Base-by-base conservation (phyloP, 352 stramenopile genomes). In the Saprolegnia diclina region DNA sequence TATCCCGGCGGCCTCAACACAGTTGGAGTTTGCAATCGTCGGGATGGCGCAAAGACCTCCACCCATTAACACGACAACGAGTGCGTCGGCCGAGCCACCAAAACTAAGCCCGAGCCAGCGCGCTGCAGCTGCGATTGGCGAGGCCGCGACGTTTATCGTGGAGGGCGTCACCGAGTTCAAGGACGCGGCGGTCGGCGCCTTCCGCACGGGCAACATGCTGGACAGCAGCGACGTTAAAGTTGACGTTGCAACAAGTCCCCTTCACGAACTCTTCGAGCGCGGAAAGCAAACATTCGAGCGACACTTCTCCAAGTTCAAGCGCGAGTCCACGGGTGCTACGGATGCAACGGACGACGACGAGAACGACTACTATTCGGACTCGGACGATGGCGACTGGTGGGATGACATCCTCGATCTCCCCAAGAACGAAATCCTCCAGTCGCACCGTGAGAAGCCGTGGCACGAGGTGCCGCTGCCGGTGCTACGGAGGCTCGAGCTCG, bases 371-470 rank as follows among this genome's bases (percentile, higher is more conserved):
- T 69, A 52, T 3, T 69, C 63, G 45, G 53, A 52, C 13, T 29
- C 62, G n/a, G 63, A 69, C 19, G 63, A 69, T 13, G 63, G 61
- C n/a, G 63, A 69, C 13, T 19, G 22, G 29, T 66, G 57, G 57
- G 46, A 56, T 6, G 63, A n/a, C 19, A 52, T 69, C 7, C 24
- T 62, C 14, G 29, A 61, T 10, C 46, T 50, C 13, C 63, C 63
- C 6, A 62, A 45, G 19, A 22, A 69, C 4, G 35, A 57, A 3
- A 69, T 69, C 37, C 22, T 69, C 9, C 32, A 29, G 26, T 16
- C 40, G 16, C 35, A 69, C 21, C 14, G 11, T 7, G 14, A 61
- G 6, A 52, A 52, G 14, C 53, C 53, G 37, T 69, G 63, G 63
- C 46, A 63, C 14, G 63, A 69, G 29, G 63, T 45, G 19, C 63